Base-by-base conservation (phyloP, 2,329 filamentous ascomycete genomes). In the Paradendryphiella salina region DNA sequence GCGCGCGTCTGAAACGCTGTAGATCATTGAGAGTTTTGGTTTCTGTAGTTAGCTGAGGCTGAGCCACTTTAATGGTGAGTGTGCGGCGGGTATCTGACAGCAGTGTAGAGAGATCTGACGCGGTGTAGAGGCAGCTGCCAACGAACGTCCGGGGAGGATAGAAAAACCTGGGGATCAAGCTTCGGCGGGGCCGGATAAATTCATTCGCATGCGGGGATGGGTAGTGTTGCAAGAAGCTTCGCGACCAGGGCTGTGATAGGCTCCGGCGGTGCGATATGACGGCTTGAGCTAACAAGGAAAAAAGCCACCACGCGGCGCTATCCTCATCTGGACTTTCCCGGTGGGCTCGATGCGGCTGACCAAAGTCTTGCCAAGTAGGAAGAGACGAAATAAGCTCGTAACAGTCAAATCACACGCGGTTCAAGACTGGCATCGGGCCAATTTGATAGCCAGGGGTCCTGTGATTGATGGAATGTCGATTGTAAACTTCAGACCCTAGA, bases 381-480 rank as follows among this genome's bases (percentile, higher is more conserved):
- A 37, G 52, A 48, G 33, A 50, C 50, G 36, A 42, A 42, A 54
- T 46, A 47, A 56, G 52, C 50, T 56, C 20, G 43, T 54, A 39
- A 54, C 39, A 49, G 52, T 53, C 45, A 29, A 48, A 52, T 50
- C 37, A 29, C 54, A 62, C 56, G 57, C 49, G 34, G 50, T 45
- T 38, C 57, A 47, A 46, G 47, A 46, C 56, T 45, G 50, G 53
- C 50, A 39, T 56, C 39, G 53, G 59, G 49, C 63, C 56, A 56
- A 43, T 35, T 35, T 17, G 41, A 37, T 18, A 39, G 46, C 48
- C 31, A 32, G 28, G 28, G 34, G 38, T 11, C 46, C 48, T 57
- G 59, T 63, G 61, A 64, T 64, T 57, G 62, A 59, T 59, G 62
- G 62, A 65, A 61, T 34, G 39, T 34, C 14, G 21, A 33, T 28